Base-by-base conservation (phyloP, 2,329 filamentous ascomycete genomes). In the Graphium sp. region DNA sequence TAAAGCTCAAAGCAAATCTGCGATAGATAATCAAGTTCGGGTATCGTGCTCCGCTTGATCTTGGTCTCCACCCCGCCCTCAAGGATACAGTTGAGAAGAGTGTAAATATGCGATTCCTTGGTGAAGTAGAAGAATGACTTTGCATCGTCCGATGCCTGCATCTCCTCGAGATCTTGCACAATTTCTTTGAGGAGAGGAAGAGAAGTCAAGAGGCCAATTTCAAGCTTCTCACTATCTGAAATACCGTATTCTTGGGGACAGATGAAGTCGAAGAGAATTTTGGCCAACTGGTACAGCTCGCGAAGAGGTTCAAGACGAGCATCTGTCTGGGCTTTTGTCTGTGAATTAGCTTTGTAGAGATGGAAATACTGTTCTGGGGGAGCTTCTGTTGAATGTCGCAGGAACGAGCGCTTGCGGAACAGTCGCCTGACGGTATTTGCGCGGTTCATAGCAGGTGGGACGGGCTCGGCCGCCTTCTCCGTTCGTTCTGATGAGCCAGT, bases 81-180 rank as follows among this genome's bases (percentile, higher is more conserved):
- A 16, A 98, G 68, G 40, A 98, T 95, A 49, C 87, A 95, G 51
- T 98, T 98, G 33, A 98, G 69, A 5, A 98, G 66, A 5, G 89
- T 98, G 56, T 98, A 98, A 37, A 98, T 94, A 49, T 98, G 89
- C 1, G 83, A 93, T 53, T 98, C 89, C 52, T 98, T 98, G 37
- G 89, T 98, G 52, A 98, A 98, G 57, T 98, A 98, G 54, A 95
- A 82, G 60, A 95, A 95, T 2, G 79, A 87, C 48, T 94, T 94
- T 24, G 85, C 84, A 39, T 91, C 81, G 30, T 87, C 77, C 0
- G 82, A 91, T 4, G 89, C 87, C 53, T 98, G 89, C 52, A 95
- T 83, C 52, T 95, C 85, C 55, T 98, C 91, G 3, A 98, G 65
- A 43, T 98, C 87, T 45, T 85, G 79, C 6, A 98, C 89, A 41